Base-by-base conservation (phyloP, 805 yeast species). In the Clavispora phyllophila region DNA sequence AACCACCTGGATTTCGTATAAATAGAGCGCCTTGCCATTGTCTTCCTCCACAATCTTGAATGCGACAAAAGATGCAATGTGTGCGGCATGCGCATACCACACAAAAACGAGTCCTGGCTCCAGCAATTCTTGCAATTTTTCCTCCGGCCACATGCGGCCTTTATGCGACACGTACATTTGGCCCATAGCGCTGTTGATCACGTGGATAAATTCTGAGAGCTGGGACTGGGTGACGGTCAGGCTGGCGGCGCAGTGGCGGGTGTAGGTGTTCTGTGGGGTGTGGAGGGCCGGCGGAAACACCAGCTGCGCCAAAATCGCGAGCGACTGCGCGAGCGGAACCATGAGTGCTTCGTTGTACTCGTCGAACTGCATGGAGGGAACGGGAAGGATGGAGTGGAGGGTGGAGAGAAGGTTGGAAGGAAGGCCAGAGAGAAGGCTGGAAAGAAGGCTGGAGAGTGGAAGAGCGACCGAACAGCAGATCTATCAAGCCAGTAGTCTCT, bases 1-100 rank as follows among this genome's bases (percentile, higher is more conserved):
- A 2, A 43, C 24, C 0, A 80, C 57, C 42, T 81, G 86, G 28
- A 81, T 73, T 53, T 81, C 86, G 49, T 77, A 81, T 9, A 81
- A 60, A 49, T 79, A 81, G 8, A 80, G 43, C 13, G 64, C 56
- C 7, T 53, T 46, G 4, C 50, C 47, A 9, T 57, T 69, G 23
- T 63, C 61, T 39, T 76, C 79, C 8, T 47, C 26, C 0, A 75
- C 70, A n/a, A 73, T 41, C 48, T 68, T 67, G 41, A 76, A 54
- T 1, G 82, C 75, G 10, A 76, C 34, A 46, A 79, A 78, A 1
- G 72, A 79, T 1, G 60, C 55, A 1, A 70, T 29, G n/a, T 45
- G 44, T 6, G 48, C 33, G 2, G 37, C 43, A 2, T 43, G 40
- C 17, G 40, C 39, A 28, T 73, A 62, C 50, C 68, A 55, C 0